Evolutionary conservation across 2,329 filamentous ascomycete genomes (phyloP).

Genomic region (Diplodia intermedia): DNA sequence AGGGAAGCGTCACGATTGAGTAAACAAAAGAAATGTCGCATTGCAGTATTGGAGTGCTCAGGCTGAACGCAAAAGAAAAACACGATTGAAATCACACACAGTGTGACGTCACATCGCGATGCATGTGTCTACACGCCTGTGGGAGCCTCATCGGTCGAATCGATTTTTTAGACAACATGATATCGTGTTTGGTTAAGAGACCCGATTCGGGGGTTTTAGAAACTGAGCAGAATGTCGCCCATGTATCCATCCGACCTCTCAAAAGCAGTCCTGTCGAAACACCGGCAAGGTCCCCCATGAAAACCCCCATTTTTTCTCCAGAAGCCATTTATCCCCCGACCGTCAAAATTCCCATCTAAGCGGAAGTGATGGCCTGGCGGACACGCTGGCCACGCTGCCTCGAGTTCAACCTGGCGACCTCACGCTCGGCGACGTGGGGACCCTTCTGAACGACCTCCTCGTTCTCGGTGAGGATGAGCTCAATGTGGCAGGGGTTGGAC

Average conservation of each 20-base stretch:
- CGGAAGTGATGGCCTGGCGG: constrained; percentile 67
- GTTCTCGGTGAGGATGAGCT: constrained; percentile 98
- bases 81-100: constrained; percentile 17
- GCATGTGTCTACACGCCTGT: constrained; percentile 1
- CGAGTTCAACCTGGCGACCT: constrained; percentile 75
- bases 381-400: constrained; percentile 83
- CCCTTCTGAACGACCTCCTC: constrained; percentile 96
- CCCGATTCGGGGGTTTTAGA: constrained; percentile 27
- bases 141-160: constrained; percentile 31
- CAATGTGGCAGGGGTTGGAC: constrained; percentile 99
- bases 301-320: constrained; percentile 29
- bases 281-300: constrained; percentile 31
- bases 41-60: constrained; percentile 8
- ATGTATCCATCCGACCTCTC: constrained; percentile 32
- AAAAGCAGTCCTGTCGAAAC: constrained; percentile 32
- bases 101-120: constrained; percentile 19
- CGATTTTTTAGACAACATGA: constrained; percentile 33
- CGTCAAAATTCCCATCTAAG: constrained; percentile 45
- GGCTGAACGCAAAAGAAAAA: constrained; percentile 3
- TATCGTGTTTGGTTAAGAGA: constrained; percentile 32
- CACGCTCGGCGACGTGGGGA: constrained; percentile 69
- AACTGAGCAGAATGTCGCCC: constrained; percentile 30
- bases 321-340: constrained; percentile 17
- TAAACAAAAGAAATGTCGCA: constrained; percentile 7
- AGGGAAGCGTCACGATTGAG: not conserved